Evolutionary conservation across 1,284 basidiomycete genomes (phyloP).

Genomic region (Melampsora larici-populina): DNA sequence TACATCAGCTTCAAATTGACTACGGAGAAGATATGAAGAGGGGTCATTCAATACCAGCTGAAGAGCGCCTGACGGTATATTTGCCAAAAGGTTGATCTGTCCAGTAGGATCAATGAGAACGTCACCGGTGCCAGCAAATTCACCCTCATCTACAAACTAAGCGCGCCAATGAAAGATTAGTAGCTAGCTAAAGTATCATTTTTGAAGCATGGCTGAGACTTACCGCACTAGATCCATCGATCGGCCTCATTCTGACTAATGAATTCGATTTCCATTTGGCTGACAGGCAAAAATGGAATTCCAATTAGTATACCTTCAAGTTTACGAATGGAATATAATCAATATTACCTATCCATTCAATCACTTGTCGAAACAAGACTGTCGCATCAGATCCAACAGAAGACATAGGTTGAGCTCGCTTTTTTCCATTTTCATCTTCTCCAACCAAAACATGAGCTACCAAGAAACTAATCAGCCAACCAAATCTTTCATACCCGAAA

Average conservation of each 20-base stretch:
- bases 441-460: constrained; percentile 38
- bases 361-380: constrained; percentile 35
- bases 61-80: constrained; percentile 25
- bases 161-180: background rate
- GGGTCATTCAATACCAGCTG: constrained; percentile 23
- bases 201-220: constrained; percentile 1
- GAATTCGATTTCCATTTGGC: constrained; percentile 38
- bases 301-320: background rate
- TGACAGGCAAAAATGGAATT: background rate
- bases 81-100: constrained; percentile 25
- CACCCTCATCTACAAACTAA: constrained; percentile 54
- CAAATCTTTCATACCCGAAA: constrained; percentile 34
- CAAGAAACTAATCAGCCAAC: constrained; percentile 37
- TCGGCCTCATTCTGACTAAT: constrained; percentile 16
- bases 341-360: constrained; percentile 36
- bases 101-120: constrained; percentile 38
- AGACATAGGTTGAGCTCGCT: background rate
- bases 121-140: constrained; percentile 57
- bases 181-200: background rate
- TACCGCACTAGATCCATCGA: constrained; percentile 23
- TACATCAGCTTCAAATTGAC: background rate
- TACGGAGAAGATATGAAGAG: background rate
- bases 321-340: background rate
- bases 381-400: constrained; percentile 16
- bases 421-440: constrained; percentile 16